These are phyloP conservation scores for Rubia peregrina DNA, from an alignment of 305 asterid species.

Conservation along the genomic window DNA sequence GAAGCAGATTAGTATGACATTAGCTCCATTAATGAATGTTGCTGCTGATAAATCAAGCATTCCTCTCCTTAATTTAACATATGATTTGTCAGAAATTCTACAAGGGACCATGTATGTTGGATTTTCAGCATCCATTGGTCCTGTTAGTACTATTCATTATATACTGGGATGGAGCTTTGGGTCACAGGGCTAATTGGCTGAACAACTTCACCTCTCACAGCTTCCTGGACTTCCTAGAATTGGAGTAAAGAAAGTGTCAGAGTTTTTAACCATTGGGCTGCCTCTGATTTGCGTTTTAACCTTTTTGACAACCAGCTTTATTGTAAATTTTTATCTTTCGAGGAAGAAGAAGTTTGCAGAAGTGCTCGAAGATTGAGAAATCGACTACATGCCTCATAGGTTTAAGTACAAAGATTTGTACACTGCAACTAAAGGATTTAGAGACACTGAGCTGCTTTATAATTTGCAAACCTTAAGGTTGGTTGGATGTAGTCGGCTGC, in stretches of 20 bases:
- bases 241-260: background rate
- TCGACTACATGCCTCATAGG: no score
- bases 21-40: background rate
- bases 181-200: slow-evolving; percentile 6
- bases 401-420: no score
- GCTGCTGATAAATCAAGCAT: slow-evolving; percentile 25
- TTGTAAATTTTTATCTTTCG: no score
- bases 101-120: slow-evolving; percentile 13
- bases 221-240: background rate
- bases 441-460: no score
- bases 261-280: background rate
- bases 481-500: no score
- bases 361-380: no score
- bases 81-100: slow-evolving; percentile 31
- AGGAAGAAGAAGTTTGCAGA: no score
- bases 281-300: no score
- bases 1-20: no score
- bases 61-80: slow-evolving; percentile 30
- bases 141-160: background rate
- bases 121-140: background rate
- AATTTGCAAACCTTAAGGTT: no score
- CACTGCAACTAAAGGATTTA: no score
- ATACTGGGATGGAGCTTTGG: slow-evolving; percentile 33
- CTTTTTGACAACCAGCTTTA: no score
- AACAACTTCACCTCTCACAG: background rate